Percentiles rank a stretch among this genome's conserved stretches.
Evolutionary conservation across 192 early-diverging fungal genomes (phyloP).

Genomic region (Phycomyces blakesleeanus): DNA sequence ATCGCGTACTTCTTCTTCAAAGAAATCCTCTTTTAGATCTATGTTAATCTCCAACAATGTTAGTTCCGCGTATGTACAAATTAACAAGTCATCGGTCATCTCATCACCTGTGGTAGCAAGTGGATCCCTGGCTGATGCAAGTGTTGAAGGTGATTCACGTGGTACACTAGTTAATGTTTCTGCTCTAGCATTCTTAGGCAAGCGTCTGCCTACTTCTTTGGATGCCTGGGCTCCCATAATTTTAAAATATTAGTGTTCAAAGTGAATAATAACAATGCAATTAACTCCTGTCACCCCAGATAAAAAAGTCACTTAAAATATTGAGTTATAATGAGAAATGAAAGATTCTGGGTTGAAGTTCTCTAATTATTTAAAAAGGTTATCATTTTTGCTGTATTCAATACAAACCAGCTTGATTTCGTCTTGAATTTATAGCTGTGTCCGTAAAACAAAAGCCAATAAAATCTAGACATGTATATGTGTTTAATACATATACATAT

Average conservation of each 20-base stretch:
- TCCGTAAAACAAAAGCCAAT: too few species aligned
- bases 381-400: too few species aligned
- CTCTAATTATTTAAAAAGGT: too few species aligned
- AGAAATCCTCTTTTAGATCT: constrained; percentile 7
- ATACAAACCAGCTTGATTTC: too few species aligned
- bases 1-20: constrained; percentile 12
- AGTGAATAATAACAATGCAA: not conserved
- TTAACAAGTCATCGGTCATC: not conserved
- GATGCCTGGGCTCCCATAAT: constrained; percentile 22
- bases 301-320: too few species aligned
- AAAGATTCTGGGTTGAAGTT: too few species aligned
- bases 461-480: too few species aligned
- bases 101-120: not conserved
- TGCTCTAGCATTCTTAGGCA: constrained; percentile 11
- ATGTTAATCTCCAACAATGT: not conserved
- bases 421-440: too few species aligned
- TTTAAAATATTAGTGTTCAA: not conserved
- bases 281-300: not conserved
- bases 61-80: not conserved
- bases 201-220: constrained; percentile 6
- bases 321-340: too few species aligned
- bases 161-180: constrained; percentile 11
- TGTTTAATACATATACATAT: too few species aligned
- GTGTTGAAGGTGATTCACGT: constrained; percentile 10
- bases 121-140: not conserved